Conservation (phyloP, 31 red algal genomes). For the Bonnemaisonia californica region DNA sequence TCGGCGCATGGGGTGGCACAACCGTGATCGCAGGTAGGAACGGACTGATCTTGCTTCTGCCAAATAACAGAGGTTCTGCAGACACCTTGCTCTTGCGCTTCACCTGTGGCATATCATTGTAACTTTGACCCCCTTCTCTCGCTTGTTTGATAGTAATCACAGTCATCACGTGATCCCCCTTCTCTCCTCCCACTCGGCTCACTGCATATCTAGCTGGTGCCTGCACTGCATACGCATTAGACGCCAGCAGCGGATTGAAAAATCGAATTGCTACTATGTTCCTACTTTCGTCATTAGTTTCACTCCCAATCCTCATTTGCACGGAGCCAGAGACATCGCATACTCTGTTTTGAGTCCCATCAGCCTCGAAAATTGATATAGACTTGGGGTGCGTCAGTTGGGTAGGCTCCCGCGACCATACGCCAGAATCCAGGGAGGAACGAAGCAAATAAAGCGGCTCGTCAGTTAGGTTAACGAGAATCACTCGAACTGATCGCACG, state of each 20-base stretch:
- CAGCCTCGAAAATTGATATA: slow-evolving; percentile 49
- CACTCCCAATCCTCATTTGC: neutral
- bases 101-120: neutral
- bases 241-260: slow-evolving; percentile 70
- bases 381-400: slow-evolving; percentile 15
- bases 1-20: slow-evolving; percentile 43
- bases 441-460: slow-evolving; percentile 4
- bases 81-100: slow-evolving; percentile 13
- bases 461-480: slow-evolving; percentile 43
- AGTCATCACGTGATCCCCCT: slow-evolving; percentile 70
- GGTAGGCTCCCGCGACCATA: slow-evolving; percentile 42
- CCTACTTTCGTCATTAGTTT: neutral
- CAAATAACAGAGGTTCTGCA: slow-evolving; percentile 73
- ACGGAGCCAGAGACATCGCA: slow-evolving; percentile 50
- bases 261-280: slow-evolving; percentile 52
- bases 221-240: slow-evolving; percentile 68
- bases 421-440: slow-evolving; percentile 36
- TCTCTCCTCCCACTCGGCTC: slow-evolving; percentile 60
- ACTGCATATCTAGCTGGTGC: slow-evolving; percentile 26
- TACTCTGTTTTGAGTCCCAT: slow-evolving; percentile 45
- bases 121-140: neutral
- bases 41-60: slow-evolving; percentile 65
- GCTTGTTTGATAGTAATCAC: slow-evolving; percentile 20
- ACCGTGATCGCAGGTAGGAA: slow-evolving; percentile 27
- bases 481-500: slow-evolving; percentile 55